Evolutionary conservation across 768 basidiomycete genomes (phyloP).

Genomic region (Calocybe gangraenosa): DNA sequence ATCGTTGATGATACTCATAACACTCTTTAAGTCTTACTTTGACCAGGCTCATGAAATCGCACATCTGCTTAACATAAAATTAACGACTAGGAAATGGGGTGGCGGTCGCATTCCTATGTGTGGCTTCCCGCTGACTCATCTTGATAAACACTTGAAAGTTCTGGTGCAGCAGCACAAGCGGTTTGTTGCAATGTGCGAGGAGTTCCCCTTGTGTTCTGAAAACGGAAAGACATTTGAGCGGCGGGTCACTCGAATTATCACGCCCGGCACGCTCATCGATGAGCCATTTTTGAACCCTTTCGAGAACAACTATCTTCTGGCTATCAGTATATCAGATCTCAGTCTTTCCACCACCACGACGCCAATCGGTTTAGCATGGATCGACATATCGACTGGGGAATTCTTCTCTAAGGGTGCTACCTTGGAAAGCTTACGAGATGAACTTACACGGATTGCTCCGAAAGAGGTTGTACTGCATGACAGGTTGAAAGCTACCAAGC

Average conservation of each 20-base stretch:
- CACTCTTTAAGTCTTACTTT: constrained; percentile 77
- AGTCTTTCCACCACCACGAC: constrained; percentile 2
- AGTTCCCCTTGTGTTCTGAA: constrained; percentile 56
- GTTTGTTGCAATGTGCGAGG: constrained; percentile 93
- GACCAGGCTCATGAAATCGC: constrained; percentile 83
- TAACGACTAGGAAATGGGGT: constrained; percentile 74
- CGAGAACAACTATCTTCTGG: constrained; percentile 88
- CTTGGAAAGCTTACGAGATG: constrained; percentile 62
- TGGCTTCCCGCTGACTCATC: constrained; percentile 83
- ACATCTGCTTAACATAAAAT: constrained; percentile 74
- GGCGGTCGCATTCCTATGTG: constrained; percentile 74
- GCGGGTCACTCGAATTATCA: constrained; percentile 82
- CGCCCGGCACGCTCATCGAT: constrained; percentile 92
- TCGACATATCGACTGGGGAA: constrained; percentile 92
- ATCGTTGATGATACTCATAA: constrained; percentile 9
- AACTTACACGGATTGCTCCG: constrained; percentile 77
- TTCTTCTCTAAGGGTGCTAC: constrained; percentile 72
- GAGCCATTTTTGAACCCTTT: constrained; percentile 82
- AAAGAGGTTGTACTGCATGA: constrained; percentile 74
- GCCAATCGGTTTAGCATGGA: constrained; percentile 80
- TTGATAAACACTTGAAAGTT: constrained; percentile 83
- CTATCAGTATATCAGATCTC: constrained; percentile 37
- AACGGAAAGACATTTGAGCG: constrained; percentile 68
- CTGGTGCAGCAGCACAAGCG: constrained; percentile 79
- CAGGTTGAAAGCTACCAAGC: constrained; percentile 27